phyloP scores from a whole-genome alignment of 2,329 filamentous ascomycete genomes.

The Colletotrichum sp. region DNA sequence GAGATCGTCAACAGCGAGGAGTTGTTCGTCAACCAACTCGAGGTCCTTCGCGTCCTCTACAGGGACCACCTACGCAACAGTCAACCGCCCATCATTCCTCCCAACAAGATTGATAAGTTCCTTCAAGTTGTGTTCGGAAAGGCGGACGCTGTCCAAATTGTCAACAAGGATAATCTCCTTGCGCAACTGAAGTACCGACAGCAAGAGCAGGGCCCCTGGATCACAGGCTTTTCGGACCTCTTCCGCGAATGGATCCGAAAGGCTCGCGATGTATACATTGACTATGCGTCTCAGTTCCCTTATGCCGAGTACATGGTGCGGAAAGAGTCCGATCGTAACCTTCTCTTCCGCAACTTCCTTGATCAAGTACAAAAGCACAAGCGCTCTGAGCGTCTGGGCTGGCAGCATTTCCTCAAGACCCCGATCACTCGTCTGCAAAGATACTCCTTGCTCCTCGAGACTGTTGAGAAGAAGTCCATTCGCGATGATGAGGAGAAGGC shows the following conservation, averaged over 20 bases:
- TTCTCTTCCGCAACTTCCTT: slow-evolving; percentile 85
- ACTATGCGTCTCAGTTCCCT: slow-evolving; percentile 89
- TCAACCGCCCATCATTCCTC: slow-evolving; percentile 81
- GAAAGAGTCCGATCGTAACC: slow-evolving; percentile 82
- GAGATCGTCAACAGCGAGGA: slow-evolving; percentile 96
- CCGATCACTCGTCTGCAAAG: slow-evolving; percentile 92
- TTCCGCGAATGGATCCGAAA: slow-evolving; percentile 99
- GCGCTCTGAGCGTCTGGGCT: slow-evolving; percentile 81
- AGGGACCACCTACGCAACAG: slow-evolving; percentile 76
- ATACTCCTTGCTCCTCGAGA: slow-evolving; percentile 82
- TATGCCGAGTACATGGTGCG: slow-evolving; percentile 83
- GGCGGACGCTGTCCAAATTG: slow-evolving; percentile 83
- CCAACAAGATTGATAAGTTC: slow-evolving; percentile 80
- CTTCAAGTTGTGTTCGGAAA: slow-evolving; percentile 88
- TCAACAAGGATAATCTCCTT: slow-evolving; percentile 91
- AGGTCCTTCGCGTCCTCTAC: slow-evolving; percentile 85
- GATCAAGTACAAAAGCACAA: slow-evolving; percentile 81
- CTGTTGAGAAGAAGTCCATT: slow-evolving; percentile 82
- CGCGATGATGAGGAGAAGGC: slow-evolving; percentile 88
- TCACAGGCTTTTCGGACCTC: slow-evolving; percentile 92
- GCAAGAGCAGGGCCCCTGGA: slow-evolving; percentile 94
- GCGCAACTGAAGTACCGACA: slow-evolving; percentile 96
- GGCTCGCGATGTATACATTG: slow-evolving; percentile 85
- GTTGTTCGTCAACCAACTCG: slow-evolving; percentile 85
- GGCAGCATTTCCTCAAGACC: slow-evolving; percentile 93